Evolutionary conservation across 768 basidiomycete species (phyloP).

Genomic region (Rhodotorula sphaerocarpa): DNA sequence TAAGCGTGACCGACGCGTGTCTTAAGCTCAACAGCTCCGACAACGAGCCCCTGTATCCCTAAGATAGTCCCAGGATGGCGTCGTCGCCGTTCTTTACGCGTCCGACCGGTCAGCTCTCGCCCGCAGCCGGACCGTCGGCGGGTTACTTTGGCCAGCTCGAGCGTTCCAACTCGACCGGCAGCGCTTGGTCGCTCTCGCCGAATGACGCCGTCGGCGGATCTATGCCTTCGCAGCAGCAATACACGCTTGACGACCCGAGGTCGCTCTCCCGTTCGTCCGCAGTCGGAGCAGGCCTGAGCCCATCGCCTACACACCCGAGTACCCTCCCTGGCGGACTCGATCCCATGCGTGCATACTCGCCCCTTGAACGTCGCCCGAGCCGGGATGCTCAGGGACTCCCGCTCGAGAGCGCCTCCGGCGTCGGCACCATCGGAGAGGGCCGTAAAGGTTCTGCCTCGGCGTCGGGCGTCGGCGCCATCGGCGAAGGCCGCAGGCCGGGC

Average conservation of each 20-base stretch:
- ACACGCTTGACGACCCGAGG: too few species aligned
- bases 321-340: neutral
- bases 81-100: constrained; percentile 3
- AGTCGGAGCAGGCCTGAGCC: neutral
- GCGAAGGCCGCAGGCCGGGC: constrained; percentile 12
- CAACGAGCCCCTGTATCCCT: neutral
- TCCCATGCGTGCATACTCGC: constrained; percentile 7
- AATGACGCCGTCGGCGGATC: too few species aligned
- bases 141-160: neutral
- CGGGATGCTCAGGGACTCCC: constrained; percentile 3
- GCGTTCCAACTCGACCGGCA: neutral
- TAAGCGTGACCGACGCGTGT: neutral
- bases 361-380: constrained; percentile 14
- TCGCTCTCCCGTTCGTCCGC: neutral
- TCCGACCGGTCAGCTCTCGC: neutral
- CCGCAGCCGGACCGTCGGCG: too few species aligned
- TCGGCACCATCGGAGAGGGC: constrained; percentile 9
- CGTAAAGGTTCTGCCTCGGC: constrained; percentile 1
- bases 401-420: neutral
- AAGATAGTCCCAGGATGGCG: neutral
- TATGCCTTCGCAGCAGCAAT: too few species aligned
- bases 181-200: neutral
- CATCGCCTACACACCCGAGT: neutral
- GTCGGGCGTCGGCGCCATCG: constrained; percentile 14
- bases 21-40: neutral